Evolutionary conservation across 768 basidiomycete species (phyloP).

Genomic region (Tylopilus rubrobrunneus): DNA sequence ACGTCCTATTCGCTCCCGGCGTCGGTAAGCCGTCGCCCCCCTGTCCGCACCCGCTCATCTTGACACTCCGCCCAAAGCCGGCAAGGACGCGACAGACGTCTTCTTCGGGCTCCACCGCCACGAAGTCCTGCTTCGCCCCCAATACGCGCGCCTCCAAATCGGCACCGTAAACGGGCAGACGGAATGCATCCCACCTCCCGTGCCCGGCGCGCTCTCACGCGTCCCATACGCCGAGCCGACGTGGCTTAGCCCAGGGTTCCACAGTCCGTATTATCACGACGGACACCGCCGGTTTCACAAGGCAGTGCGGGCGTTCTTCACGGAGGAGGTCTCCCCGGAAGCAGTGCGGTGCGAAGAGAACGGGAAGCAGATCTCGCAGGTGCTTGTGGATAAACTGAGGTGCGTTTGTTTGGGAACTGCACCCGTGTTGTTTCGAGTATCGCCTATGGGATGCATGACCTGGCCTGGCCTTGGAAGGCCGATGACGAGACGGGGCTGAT

Average conservation of each 20-base stretch:
- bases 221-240: constrained; percentile 87
- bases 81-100: constrained; percentile 69
- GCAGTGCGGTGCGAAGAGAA: constrained; percentile 77
- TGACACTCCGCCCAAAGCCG: constrained; percentile 38
- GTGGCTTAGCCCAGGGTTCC: constrained; percentile 68
- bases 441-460: too few species aligned
- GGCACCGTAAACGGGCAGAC: constrained; percentile 57
- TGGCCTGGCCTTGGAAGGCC: too few species aligned
- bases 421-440: too few species aligned
- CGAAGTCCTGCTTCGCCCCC: constrained; percentile 72
- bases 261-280: constrained; percentile 74
- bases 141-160: constrained; percentile 67
- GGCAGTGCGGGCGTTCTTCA: constrained; percentile 71
- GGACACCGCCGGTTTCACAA: constrained; percentile 73
- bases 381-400: constrained; percentile 82
- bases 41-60: background rate
- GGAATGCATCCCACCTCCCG: constrained; percentile 49
- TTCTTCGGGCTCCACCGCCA: constrained; percentile 87
- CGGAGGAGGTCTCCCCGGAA: constrained; percentile 71
- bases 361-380: constrained; percentile 82
- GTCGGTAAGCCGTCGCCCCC: constrained; percentile 48
- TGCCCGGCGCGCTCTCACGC: constrained; percentile 60
- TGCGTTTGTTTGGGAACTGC: constrained; percentile 33
- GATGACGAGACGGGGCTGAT: background rate
- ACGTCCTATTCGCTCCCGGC: constrained; percentile 61